These are phyloP conservation scores for Paramecium primaurelia DNA, from an alignment of 73 alveolate species.

Conservation along the genomic window DNA sequence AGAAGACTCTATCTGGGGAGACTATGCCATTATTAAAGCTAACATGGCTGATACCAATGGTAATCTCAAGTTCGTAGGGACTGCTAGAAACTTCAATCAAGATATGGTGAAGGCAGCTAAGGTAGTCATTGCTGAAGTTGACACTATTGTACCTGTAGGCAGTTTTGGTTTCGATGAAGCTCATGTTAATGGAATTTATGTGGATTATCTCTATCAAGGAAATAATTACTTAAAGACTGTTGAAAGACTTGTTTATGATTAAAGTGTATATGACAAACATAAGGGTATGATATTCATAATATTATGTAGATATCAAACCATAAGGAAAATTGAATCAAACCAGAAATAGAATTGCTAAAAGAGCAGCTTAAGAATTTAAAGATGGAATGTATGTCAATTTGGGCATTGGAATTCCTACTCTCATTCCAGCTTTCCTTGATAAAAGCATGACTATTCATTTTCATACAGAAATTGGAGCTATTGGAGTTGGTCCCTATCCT, in stretches of 20 bases:
- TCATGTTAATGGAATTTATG: slow-evolving; percentile 89
- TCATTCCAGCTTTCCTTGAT: slow-evolving; percentile 65
- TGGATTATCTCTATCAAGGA: slow-evolving; percentile 81
- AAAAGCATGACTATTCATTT: slow-evolving; percentile 58
- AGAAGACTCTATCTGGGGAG: slow-evolving; percentile 78
- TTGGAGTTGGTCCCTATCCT: slow-evolving; percentile 88
- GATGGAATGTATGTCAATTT: slow-evolving; percentile 82
- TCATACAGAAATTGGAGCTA: slow-evolving; percentile 82
- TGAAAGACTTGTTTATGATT: slow-evolving; percentile 68
- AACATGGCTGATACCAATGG: slow-evolving; percentile 86
- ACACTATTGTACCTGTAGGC: slow-evolving; percentile 79
- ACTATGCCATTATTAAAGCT: slow-evolving; percentile 78
- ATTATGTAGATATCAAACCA: neutral
- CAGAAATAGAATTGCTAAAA: slow-evolving; percentile 71
- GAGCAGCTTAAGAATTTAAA: slow-evolving; percentile 81
- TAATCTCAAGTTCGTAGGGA: slow-evolving; percentile 77
- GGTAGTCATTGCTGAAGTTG: slow-evolving; percentile 83
- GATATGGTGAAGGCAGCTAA: slow-evolving; percentile 80
- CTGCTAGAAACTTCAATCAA: slow-evolving; percentile 88
- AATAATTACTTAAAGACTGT: slow-evolving; percentile 65
- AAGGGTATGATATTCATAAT: slow-evolving; percentile 38
- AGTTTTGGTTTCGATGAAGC: slow-evolving; percentile 82
- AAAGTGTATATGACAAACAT: slow-evolving; percentile 25
- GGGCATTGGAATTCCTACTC: slow-evolving; percentile 89
- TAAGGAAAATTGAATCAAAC: slow-evolving; percentile 32